Percentiles rank a stretch among this genome's conserved stretches.
phyloP scores from a whole-genome alignment of 768 basidiomycete species.

The Kwoniella newhampshirensis region DNA sequence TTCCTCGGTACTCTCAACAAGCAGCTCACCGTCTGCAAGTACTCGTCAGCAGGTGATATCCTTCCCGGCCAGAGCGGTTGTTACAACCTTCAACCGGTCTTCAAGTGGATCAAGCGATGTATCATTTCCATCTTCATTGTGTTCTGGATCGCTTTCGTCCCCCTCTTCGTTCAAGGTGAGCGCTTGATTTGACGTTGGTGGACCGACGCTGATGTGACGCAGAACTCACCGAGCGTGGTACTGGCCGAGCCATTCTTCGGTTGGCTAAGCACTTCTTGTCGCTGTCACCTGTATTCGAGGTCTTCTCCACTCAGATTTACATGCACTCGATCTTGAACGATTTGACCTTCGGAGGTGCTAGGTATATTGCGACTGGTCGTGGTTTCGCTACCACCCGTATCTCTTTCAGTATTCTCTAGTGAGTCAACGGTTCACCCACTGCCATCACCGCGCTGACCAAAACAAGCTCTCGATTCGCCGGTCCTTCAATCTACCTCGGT shows the following conservation, averaged over 20 bases:
- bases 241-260: conserved; percentile 84
- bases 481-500: conserved; percentile 95
- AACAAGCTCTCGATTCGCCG: conserved; percentile 82
- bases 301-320: conserved; percentile 97
- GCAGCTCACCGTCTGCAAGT: conserved; percentile 74
- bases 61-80: conserved; percentile 79
- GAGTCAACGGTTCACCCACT: conserved; percentile 3
- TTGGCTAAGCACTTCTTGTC: conserved; percentile 92
- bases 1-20: conserved; percentile 91
- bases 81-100: conserved; percentile 90
- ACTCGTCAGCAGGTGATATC: conserved; percentile 69
- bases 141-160: conserved; percentile 94
- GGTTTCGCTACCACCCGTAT: conserved; percentile 96
- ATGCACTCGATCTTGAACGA: conserved; percentile 97
- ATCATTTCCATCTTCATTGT: conserved; percentile 98
- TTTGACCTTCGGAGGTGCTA: conserved; percentile 93
- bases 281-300: conserved; percentile 91
- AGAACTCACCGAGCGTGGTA: conserved; percentile 96
- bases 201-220: conserved; percentile 9
- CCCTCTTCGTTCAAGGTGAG: conserved; percentile 89
- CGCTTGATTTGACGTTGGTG: conserved; percentile 2
- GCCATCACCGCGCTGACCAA: not conserved
- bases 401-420: conserved; percentile 86
- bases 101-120: conserved; percentile 91
- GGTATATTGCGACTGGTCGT: conserved; percentile 98